Conservation (phyloP, 2,329 filamentous ascomycete genomes). For the Metarhizium rileyi region DNA sequence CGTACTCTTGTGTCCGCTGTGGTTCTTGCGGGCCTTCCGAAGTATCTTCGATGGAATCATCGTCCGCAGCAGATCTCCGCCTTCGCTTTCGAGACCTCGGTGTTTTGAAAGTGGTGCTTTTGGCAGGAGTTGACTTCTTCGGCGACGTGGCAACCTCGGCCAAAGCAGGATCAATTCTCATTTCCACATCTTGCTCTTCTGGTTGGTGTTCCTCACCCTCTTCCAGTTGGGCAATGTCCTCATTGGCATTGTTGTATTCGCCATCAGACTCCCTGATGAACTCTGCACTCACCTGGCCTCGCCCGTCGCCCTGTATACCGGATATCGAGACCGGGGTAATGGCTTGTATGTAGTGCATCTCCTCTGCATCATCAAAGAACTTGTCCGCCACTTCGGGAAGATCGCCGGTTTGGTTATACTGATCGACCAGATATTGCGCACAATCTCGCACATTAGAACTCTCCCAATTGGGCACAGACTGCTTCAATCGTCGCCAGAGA, state of each 20-base stretch:
- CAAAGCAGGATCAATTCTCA: conserved; percentile 23
- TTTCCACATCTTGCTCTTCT: conserved; percentile 15
- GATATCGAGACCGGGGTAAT: conserved; percentile 2
- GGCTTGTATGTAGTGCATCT: conserved; percentile 20
- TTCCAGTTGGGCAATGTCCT: conserved; percentile 6
- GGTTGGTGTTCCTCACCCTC: neutral
- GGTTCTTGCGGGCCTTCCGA: conserved; percentile 8
- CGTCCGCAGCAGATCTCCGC: conserved; percentile 14
- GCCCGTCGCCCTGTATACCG: neutral
- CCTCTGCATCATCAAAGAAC: conserved; percentile 21
- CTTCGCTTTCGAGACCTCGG: conserved; percentile 13
- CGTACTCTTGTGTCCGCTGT: conserved; percentile 10
- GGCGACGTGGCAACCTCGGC: conserved; percentile 10
- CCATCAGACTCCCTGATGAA: conserved; percentile 21
- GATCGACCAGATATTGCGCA: conserved; percentile 24
- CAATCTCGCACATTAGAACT: conserved; percentile 23
- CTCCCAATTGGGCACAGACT: conserved; percentile 22
- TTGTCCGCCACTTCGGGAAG: conserved; percentile 23
- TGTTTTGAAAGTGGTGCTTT: conserved; percentile 14
- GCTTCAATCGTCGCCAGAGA: conserved; percentile 29
- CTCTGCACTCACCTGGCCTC: conserved; percentile 15
- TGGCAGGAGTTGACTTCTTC: conserved; percentile 18
- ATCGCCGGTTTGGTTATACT: conserved; percentile 23
- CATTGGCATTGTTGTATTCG: conserved; percentile 15
- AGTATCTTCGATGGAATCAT: conserved; percentile 23